Conservation (phyloP, 148 eudicot species). For the Cornus kousa region DNA sequence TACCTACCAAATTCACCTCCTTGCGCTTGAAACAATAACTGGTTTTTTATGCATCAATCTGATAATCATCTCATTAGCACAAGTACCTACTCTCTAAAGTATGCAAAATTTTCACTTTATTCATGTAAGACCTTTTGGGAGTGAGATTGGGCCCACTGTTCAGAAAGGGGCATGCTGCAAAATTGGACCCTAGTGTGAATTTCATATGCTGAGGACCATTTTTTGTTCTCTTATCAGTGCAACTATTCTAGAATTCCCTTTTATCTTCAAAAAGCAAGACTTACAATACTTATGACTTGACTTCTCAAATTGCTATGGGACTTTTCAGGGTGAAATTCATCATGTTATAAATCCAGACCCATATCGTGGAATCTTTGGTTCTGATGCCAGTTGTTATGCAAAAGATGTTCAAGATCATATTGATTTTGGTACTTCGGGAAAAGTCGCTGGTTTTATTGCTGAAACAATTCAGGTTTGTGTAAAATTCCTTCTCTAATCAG, state of each 20-base stretch:
- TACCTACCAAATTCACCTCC: too few relatives aligned
- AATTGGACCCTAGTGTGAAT: not conserved
- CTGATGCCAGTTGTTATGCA: constrained; percentile 71
- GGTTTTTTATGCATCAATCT: not conserved
- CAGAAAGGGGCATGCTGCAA: not conserved
- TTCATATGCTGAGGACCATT: not conserved
- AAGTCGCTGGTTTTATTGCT: constrained; percentile 95
- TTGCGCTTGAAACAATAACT: too few relatives aligned
- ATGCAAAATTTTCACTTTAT: not conserved
- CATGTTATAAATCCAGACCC: constrained; percentile 97
- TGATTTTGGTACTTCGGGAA: constrained; percentile 88
- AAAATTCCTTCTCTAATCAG: not conserved
- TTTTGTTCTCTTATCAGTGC: not conserved
- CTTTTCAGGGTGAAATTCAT: constrained; percentile 86
- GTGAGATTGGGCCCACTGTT: not conserved
- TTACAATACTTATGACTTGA: not conserved
- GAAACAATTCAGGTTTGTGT: constrained; percentile 89
- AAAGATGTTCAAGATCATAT: constrained; percentile 90
- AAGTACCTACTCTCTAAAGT: not conserved
- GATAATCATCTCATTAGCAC: not conserved
- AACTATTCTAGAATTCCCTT: not conserved
- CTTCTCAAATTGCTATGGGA: constrained; percentile 3
- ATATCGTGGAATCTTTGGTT: constrained; percentile 84
- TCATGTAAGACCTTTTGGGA: not conserved
- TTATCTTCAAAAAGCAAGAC: not conserved